Conservation (phyloP, 768 basidiomycete genomes). For the Lactarius hatsudake region DNA sequence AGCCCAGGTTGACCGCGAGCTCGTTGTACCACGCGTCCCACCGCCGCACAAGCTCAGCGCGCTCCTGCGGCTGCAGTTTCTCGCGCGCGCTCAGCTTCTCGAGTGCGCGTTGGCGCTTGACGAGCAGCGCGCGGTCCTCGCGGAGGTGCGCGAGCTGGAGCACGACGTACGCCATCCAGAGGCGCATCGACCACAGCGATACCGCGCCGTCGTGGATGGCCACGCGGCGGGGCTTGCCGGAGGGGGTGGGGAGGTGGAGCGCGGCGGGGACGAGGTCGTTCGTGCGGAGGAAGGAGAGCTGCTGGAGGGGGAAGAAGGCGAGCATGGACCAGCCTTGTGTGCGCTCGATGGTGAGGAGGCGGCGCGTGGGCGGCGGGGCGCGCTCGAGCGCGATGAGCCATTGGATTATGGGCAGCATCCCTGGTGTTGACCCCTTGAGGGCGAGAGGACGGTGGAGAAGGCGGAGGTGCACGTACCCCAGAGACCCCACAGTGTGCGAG, state of each 20-base stretch:
- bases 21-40: constrained; percentile 70
- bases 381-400: constrained; percentile 77
- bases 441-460: not conserved
- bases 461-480: constrained; percentile 55
- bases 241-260: constrained; percentile 42
- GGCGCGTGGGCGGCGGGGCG: constrained; percentile 65
- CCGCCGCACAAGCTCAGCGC: constrained; percentile 52
- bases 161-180: constrained; percentile 76
- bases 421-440: constrained; percentile 45
- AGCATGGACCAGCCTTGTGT: constrained; percentile 79
- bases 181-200: constrained; percentile 70
- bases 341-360: constrained; percentile 72
- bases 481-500: constrained; percentile 72
- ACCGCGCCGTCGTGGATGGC: constrained; percentile 47
- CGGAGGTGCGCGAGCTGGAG: constrained; percentile 73
- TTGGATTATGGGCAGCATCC: constrained; percentile 73
- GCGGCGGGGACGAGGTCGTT: constrained; percentile 58
- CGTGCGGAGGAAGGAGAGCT: constrained; percentile 62
- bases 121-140: constrained; percentile 63
- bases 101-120: too few species aligned
- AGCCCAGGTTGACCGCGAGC: constrained; percentile 72
- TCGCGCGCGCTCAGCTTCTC: too few species aligned
- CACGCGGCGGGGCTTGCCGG: constrained; percentile 35
- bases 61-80: constrained; percentile 56
- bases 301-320: constrained; percentile 76